Conservation (phyloP, 2,329 filamentous ascomycete genomes). For the Calonectria naviculata region DNA sequence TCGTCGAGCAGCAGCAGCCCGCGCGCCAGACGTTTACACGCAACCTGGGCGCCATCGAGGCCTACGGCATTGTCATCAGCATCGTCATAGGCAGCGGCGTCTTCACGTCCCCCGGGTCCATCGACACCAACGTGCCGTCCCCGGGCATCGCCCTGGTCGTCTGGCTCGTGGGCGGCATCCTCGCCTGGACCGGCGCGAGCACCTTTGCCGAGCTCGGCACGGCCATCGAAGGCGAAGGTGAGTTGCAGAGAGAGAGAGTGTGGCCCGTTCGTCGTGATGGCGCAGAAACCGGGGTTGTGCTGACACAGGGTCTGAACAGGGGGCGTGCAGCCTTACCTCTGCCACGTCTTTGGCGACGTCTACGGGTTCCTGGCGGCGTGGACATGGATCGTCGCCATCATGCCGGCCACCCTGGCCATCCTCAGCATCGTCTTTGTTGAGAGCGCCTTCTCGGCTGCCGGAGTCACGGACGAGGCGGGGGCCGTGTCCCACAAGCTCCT, state of each 20-base stretch:
- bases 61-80: slow-evolving; percentile 70
- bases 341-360: slow-evolving; percentile 69
- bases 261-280: neutral
- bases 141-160: slow-evolving; percentile 67
- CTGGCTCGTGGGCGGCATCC: slow-evolving; percentile 70
- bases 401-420: slow-evolving; percentile 73
- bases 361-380: slow-evolving; percentile 73
- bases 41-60: slow-evolving; percentile 59
- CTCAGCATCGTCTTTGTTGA: slow-evolving; percentile 73
- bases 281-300: neutral
- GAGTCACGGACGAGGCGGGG: slow-evolving; percentile 56
- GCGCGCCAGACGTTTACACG: slow-evolving; percentile 47
- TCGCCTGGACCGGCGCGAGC: slow-evolving; percentile 73
- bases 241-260: slow-evolving; percentile 14
- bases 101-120: slow-evolving; percentile 72
- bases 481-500: slow-evolving; percentile 61
- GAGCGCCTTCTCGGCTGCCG: slow-evolving; percentile 65
- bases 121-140: slow-evolving; percentile 72
- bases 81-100: slow-evolving; percentile 74
- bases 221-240: slow-evolving; percentile 70
- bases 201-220: slow-evolving; percentile 73
- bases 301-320: slow-evolving; percentile 46
- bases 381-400: slow-evolving; percentile 74
- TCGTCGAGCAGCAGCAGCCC: neutral
- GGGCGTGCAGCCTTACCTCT: slow-evolving; percentile 72